Conservation (phyloP, 2,329 filamentous ascomycete species). For the Amesomyces nigricolor region DNA sequence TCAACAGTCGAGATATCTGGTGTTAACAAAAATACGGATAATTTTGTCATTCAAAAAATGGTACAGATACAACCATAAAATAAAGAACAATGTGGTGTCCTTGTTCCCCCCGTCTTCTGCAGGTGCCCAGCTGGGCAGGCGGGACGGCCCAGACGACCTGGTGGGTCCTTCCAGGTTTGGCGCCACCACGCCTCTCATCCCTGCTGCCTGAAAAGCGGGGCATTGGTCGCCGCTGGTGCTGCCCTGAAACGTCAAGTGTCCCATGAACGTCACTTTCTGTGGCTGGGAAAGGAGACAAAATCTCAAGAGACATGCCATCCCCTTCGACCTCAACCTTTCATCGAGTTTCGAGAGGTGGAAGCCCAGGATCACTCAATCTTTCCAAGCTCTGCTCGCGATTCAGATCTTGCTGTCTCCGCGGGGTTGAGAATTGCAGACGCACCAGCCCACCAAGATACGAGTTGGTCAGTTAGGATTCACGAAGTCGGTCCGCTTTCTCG, state of each 20-base stretch:
- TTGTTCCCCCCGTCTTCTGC: not conserved
- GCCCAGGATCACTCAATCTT: not conserved
- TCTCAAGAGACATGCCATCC: not conserved
- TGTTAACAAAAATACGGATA: not conserved
- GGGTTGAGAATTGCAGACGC: not conserved
- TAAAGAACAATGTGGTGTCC: not conserved
- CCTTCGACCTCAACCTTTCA: too few species aligned
- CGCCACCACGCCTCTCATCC: constrained; percentile 14
- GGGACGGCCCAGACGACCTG: not conserved
- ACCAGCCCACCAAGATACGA: not conserved
- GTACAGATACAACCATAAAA: not conserved
- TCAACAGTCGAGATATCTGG: not conserved
- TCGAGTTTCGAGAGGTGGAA: not conserved
- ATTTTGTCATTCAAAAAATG: not conserved
- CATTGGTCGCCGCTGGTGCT: not conserved
- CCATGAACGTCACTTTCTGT: not conserved
- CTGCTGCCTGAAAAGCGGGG: not conserved
- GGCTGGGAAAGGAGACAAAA: not conserved
- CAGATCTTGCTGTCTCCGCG: not conserved
- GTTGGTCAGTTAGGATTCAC: too few species aligned
- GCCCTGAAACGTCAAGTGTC: constrained; percentile 15
- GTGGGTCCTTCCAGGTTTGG: not conserved
- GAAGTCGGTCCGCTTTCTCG: too few species aligned
- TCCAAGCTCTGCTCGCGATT: not conserved
- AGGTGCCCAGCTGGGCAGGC: not conserved